Conservation (phyloP, 2,329 filamentous ascomycete species). For the Neobulgaria alba region DNA sequence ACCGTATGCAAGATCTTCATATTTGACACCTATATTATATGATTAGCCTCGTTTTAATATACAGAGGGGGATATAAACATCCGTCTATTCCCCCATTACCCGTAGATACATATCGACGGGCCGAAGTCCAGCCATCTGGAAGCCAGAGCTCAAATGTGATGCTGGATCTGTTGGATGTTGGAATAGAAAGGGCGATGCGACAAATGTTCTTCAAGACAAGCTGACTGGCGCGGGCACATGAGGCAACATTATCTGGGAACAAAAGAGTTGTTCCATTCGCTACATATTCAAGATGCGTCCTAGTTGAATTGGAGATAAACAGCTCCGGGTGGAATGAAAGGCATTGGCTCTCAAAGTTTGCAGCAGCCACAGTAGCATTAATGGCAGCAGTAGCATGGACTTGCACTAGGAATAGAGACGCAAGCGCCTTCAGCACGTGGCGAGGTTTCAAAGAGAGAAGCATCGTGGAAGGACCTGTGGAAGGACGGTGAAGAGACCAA, state of each 20-base stretch:
- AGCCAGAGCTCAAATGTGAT: slow-evolving; percentile 23
- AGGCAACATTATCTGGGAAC: slow-evolving; percentile 10
- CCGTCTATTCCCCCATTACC: slow-evolving; percentile 21
- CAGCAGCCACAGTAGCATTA: too few species aligned
- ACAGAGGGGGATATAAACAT: slow-evolving; percentile 12
- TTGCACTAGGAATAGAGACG: too few species aligned
- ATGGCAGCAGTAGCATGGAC: too few species aligned
- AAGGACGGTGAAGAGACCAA: too few species aligned
- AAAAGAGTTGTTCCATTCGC: too few species aligned
- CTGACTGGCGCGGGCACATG: slow-evolving; percentile 8
- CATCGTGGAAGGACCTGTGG: too few species aligned
- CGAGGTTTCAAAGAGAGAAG: too few species aligned
- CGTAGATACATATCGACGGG: slow-evolving; percentile 33
- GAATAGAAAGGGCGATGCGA: slow-evolving; percentile 15
- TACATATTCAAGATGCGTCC: slow-evolving; percentile 12
- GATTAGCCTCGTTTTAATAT: not conserved
- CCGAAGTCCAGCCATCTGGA: slow-evolving; percentile 31
- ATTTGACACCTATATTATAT: not conserved
- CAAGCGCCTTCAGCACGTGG: too few species aligned
- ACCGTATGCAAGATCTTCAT: slow-evolving; percentile 17
- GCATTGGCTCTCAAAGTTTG: too few species aligned
- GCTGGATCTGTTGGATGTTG: slow-evolving; percentile 8
- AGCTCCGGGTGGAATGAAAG: too few species aligned
- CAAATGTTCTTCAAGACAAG: slow-evolving; percentile 12
- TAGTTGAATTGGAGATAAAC: too few species aligned